These are phyloP conservation scores for Zangia roseola DNA, from an alignment of 768 basidiomycete species.

Conservation along the genomic window DNA sequence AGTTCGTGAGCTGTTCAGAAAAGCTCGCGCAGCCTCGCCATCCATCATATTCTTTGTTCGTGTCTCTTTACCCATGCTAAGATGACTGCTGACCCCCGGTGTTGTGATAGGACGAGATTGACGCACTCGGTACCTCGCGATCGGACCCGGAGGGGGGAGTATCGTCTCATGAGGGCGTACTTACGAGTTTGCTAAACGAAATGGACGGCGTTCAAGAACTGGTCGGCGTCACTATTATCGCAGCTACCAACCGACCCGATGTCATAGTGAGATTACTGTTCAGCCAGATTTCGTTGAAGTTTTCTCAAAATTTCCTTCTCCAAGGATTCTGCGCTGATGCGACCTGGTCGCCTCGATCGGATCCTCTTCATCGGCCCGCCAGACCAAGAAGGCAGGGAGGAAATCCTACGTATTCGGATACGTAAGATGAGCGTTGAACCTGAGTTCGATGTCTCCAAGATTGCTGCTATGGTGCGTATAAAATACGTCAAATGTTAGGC, in stretches of 20 bases:
- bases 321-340: constrained; percentile 92
- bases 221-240: constrained; percentile 91
- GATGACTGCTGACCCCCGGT: not conserved
- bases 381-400: constrained; percentile 71
- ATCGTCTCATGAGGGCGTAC: constrained; percentile 79
- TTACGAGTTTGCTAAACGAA: constrained; percentile 92
- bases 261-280: constrained; percentile 59
- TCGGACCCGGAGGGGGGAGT: constrained; percentile 51
- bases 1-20: constrained; percentile 92
- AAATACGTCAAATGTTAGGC: not conserved
- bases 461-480: constrained; percentile 63
- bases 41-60: constrained; percentile 96
- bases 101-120: constrained; percentile 83
- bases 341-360: constrained; percentile 92
- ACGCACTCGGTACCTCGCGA: constrained; percentile 85
- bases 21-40: constrained; percentile 90
- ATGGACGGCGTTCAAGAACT: constrained; percentile 99
- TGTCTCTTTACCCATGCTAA: not conserved
- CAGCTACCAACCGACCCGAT: constrained; percentile 95
- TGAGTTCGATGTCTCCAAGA: constrained; percentile 58
- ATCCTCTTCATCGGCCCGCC: constrained; percentile 95
- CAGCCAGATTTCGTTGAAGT: not conserved
- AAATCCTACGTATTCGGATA: constrained; percentile 81
- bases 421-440: constrained; percentile 78
- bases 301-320: not conserved